Evolutionary conservation across 2,329 filamentous ascomycete species (phyloP).

Genomic region (Fusarium dimerum): DNA sequence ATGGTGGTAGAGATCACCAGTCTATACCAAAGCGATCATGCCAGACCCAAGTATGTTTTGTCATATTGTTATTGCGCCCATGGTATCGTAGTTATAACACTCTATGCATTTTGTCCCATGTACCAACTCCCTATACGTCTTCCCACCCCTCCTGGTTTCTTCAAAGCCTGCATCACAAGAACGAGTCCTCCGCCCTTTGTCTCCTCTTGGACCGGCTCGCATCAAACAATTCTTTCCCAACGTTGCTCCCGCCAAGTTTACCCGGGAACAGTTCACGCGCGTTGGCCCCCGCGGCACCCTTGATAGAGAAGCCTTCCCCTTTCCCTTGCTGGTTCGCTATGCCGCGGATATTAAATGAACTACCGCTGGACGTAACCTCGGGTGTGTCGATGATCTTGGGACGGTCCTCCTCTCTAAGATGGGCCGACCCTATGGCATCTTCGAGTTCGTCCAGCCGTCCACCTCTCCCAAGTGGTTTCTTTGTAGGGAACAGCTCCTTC

Average conservation of each 20-base stretch:
- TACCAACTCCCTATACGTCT: background rate
- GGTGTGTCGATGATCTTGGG: constrained; percentile 62
- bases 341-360: constrained; percentile 62
- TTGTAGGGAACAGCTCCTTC: constrained; percentile 7
- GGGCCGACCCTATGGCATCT: constrained; percentile 40
- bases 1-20: constrained; percentile 54
- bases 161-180: constrained; percentile 48
- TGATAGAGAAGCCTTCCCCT: constrained; percentile 62
- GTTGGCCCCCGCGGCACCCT: constrained; percentile 52
- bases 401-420: constrained; percentile 39
- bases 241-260: constrained; percentile 57
- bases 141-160: background rate
- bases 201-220: constrained; percentile 53
- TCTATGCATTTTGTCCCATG: background rate
- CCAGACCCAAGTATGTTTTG: background rate
- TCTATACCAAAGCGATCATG: background rate
- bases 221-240: constrained; percentile 70
- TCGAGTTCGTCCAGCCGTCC: constrained; percentile 42
- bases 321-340: constrained; percentile 48
- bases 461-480: constrained; percentile 25
- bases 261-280: constrained; percentile 69
- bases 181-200: constrained; percentile 72
- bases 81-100: background rate
- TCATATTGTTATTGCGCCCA: background rate
- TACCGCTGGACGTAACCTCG: constrained; percentile 38